These are phyloP conservation scores for Talaromyces sp. DNA, from an alignment of 2,329 filamentous ascomycete genomes.

Conservation along the genomic window DNA sequence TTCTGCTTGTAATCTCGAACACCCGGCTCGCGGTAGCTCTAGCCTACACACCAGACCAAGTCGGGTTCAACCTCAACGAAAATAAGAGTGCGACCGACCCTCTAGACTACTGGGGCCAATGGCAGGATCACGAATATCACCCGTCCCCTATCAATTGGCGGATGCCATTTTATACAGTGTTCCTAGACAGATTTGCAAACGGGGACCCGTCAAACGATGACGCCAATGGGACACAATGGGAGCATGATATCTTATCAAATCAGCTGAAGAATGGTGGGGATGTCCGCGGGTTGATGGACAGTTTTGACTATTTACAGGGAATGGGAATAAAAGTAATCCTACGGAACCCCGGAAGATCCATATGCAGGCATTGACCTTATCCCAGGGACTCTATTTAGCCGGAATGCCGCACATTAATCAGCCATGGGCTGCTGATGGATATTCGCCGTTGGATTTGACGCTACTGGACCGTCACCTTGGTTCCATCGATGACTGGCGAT, in stretches of 20 bases:
- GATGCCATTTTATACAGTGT: constrained; percentile 57
- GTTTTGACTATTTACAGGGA: constrained; percentile 55
- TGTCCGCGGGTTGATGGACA: constrained; percentile 49
- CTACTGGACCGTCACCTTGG: constrained; percentile 56
- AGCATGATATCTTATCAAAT: constrained; percentile 52
- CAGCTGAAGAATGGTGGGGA: constrained; percentile 57
- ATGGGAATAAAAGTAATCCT: constrained; percentile 50
- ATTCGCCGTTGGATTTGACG: constrained; percentile 53
- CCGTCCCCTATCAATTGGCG: constrained; percentile 55
- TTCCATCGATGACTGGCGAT: constrained; percentile 50
- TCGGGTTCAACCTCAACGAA: constrained; percentile 53
- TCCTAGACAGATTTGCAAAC: constrained; percentile 56
- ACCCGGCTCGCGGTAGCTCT: constrained; percentile 6
- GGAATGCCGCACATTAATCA: constrained; percentile 56
- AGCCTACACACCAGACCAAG: constrained; percentile 42
- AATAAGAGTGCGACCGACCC: constrained; percentile 50
- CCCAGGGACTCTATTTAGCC: constrained; percentile 52
- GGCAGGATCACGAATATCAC: constrained; percentile 45
- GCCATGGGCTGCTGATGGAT: constrained; percentile 56
- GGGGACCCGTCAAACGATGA: constrained; percentile 57
- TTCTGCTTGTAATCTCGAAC: constrained; percentile 2
- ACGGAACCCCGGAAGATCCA: neutral
- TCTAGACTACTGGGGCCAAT: constrained; percentile 51
- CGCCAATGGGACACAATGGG: constrained; percentile 53
- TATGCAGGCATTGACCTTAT: neutral